These are phyloP conservation scores for Epichloe coenophiala DNA, from an alignment of 2,329 filamentous ascomycete species.

Conservation along the genomic window DNA sequence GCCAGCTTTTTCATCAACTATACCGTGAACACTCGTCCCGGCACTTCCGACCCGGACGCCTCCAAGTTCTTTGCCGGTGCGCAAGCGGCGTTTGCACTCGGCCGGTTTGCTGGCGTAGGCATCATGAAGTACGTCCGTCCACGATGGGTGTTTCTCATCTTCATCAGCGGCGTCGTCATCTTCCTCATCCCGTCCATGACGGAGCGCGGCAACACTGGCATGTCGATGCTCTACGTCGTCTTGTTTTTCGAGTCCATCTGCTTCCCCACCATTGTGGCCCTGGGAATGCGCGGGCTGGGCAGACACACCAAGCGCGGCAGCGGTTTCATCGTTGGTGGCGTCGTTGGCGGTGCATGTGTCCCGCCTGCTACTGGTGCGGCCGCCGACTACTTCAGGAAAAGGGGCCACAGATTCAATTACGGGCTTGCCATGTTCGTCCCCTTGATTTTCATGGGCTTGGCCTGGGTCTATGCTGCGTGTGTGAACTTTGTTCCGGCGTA, in stretches of 20 bases:
- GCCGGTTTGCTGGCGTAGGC: conserved; percentile 53
- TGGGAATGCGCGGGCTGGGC: conserved; percentile 63
- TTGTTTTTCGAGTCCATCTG: conserved; percentile 71
- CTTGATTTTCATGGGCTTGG: conserved; percentile 41
- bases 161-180: conserved; percentile 49
- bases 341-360: conserved; percentile 59
- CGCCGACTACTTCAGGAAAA: conserved; percentile 37
- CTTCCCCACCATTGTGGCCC: conserved; percentile 69
- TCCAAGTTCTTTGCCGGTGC: conserved; percentile 62
- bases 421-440: conserved; percentile 55
- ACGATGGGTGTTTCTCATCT: conserved; percentile 53
- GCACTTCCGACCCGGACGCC: conserved; percentile 35
- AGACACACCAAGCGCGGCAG: conserved; percentile 65
- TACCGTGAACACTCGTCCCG: conserved; percentile 43
- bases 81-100: conserved; percentile 58
- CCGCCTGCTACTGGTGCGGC: conserved; percentile 58
- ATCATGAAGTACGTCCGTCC: conserved; percentile 56
- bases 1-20: conserved; percentile 64
- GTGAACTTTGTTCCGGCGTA: conserved; percentile 58
- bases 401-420: conserved; percentile 25
- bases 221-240: conserved; percentile 52
- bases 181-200: conserved; percentile 42
- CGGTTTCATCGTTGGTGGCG: conserved; percentile 54
- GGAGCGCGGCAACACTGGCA: conserved; percentile 30
- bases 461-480: conserved; percentile 41